Conservation (phyloP, 306 rosid genomes). For the Crotalaria pallida region DNA sequence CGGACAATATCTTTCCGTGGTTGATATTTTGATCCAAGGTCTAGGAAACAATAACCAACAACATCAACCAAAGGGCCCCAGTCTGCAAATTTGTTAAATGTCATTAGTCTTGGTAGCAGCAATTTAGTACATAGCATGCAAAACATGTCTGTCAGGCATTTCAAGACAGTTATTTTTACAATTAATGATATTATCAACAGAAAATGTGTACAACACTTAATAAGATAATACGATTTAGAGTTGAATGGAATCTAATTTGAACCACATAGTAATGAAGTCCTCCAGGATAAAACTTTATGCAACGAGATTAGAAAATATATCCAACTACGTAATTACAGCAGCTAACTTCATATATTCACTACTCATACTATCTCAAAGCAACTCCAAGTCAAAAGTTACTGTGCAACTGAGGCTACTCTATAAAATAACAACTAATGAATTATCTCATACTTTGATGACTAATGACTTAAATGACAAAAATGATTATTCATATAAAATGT, state of each 20-base stretch:
- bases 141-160: not conserved
- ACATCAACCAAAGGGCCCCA: constrained; percentile 87
- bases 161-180: not conserved
- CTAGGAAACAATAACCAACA: too few species aligned
- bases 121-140: constrained; percentile 7
- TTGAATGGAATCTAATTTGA: not conserved
- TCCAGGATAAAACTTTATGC: not conserved
- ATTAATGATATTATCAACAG: too few species aligned
- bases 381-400: too few species aligned
- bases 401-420: not conserved
- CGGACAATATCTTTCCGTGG: constrained; percentile 57
- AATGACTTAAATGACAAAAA: not conserved
- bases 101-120: constrained; percentile 11
- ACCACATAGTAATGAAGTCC: not conserved
- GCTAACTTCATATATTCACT: not conserved
- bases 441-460: not conserved
- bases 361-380: not conserved
- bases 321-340: not conserved
- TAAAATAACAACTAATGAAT: not conserved
- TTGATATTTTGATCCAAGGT: constrained; percentile 67
- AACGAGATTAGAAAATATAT: too few species aligned
- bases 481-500: not conserved
- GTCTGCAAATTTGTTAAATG: constrained; percentile 42
- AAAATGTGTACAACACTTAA: not conserved
- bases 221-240: not conserved